A percentile compares a stretch with the other conserved stretches of the same genome.
These are phyloP conservation scores for Pleurotus ostreatus DNA, from an alignment of 768 basidiomycete species.

Conservation along the genomic window DNA sequence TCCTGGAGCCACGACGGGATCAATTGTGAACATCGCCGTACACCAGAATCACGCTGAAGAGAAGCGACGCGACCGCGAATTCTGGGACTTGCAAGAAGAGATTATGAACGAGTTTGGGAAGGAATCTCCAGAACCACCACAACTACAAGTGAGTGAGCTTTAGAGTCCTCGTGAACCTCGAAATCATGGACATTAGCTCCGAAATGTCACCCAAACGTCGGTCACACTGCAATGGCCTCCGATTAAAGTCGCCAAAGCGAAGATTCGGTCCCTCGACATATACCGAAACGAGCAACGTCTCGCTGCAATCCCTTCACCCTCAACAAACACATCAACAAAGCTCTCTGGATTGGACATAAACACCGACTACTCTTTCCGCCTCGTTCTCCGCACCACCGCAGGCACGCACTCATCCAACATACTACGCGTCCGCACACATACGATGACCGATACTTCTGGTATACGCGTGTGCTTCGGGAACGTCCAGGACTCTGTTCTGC, in stretches of 20 bases:
- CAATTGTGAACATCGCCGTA: slow-evolving; percentile 96
- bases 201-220: slow-evolving; percentile 95
- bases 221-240: slow-evolving; percentile 95
- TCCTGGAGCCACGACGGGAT: slow-evolving; percentile 87
- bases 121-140: slow-evolving; percentile 62
- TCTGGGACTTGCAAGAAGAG: slow-evolving; percentile 79
- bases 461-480: slow-evolving; percentile 95
- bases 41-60: slow-evolving; percentile 86
- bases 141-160: slow-evolving; percentile 57
- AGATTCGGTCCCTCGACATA: slow-evolving; percentile 85
- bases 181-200: slow-evolving; percentile 44
- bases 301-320: slow-evolving; percentile 78
- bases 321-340: slow-evolving; percentile 84
- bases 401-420: slow-evolving; percentile 87
- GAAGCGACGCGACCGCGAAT: slow-evolving; percentile 72
- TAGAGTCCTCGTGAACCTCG: background rate
- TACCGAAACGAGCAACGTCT: slow-evolving; percentile 89
- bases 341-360: slow-evolving; percentile 77
- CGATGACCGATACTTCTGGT: slow-evolving; percentile 92
- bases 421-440: slow-evolving; percentile 83
- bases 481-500: slow-evolving; percentile 67
- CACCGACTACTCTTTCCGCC: slow-evolving; percentile 91
- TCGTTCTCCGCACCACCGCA: slow-evolving; percentile 88
- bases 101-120: slow-evolving; percentile 76
- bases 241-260: slow-evolving; percentile 79